These are phyloP conservation scores for Aspergillus sclerotioniger DNA, from an alignment of 495 filamentous ascomycete genomes.

Conservation along the genomic window DNA sequence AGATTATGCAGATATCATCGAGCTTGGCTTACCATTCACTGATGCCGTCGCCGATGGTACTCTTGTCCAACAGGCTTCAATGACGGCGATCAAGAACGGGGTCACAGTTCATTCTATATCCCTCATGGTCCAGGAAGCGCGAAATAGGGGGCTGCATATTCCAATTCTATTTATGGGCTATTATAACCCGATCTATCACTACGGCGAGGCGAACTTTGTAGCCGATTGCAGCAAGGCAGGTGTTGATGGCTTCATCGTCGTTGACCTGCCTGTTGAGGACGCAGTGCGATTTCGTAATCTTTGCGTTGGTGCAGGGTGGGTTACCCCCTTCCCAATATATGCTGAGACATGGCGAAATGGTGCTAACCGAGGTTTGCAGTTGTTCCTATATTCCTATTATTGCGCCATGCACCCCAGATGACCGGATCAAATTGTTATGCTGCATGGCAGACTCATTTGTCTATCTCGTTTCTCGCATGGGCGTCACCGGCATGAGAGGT, in stretches of 20 bases:
- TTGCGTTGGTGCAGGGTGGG: conserved; percentile 38
- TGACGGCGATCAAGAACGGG: conserved; percentile 72
- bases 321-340: too few species aligned
- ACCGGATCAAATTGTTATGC: conserved; percentile 79
- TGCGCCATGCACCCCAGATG: conserved; percentile 66
- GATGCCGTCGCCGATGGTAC: conserved; percentile 88
- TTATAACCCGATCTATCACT: conserved; percentile 81
- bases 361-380: too few species aligned
- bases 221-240: conserved; percentile 71
- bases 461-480: conserved; percentile 82
- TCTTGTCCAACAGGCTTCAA: conserved; percentile 79
- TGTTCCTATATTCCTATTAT: conserved; percentile 2
- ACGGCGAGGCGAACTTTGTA: conserved; percentile 76
- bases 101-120: conserved; percentile 67
- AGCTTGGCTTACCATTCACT: conserved; percentile 73
- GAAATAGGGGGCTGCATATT: conserved; percentile 63
- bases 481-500: background rate
- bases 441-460: conserved; percentile 87
- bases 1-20: conserved; percentile 20
- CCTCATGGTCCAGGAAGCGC: conserved; percentile 68
- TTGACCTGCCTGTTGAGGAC: conserved; percentile 86
- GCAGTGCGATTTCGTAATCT: conserved; percentile 75
- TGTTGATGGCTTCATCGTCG: conserved; percentile 86
- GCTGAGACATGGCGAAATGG: too few species aligned
- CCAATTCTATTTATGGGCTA: conserved; percentile 89